These are phyloP conservation scores for Epichloe sibirici DNA, from an alignment of 2,329 filamentous ascomycete genomes.

Conservation along the genomic window DNA sequence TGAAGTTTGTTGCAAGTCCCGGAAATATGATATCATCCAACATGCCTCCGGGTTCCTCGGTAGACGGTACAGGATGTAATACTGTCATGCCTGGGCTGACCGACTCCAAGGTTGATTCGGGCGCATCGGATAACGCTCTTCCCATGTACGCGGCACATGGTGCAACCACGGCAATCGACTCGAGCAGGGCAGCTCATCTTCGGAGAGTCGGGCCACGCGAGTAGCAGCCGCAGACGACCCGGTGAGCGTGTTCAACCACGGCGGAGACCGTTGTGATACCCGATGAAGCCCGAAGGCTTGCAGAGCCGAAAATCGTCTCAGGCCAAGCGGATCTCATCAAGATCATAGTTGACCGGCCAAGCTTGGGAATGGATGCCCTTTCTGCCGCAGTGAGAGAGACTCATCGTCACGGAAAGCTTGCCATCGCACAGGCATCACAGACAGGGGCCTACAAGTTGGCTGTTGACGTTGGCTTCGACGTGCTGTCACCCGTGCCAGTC, in stretches of 20 bases:
- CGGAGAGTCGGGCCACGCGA: slow-evolving; percentile 7
- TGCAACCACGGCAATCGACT: slow-evolving; percentile 8
- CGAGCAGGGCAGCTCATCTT: slow-evolving; percentile 3
- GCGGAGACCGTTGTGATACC: neutral
- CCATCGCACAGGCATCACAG: slow-evolving; percentile 16
- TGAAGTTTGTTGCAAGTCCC: slow-evolving; percentile 5
- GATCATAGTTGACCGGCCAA: slow-evolving; percentile 11
- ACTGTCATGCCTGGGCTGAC: slow-evolving; percentile 9
- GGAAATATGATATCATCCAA: slow-evolving; percentile 4
- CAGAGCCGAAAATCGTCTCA: neutral
- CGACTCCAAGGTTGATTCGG: slow-evolving; percentile 7
- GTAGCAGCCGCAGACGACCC: neutral
- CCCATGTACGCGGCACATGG: slow-evolving; percentile 2
- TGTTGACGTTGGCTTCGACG: slow-evolving; percentile 16
- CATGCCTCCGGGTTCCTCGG: neutral
- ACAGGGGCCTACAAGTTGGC: slow-evolving; percentile 13
- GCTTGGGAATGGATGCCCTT: slow-evolving; percentile 13
- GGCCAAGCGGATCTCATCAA: slow-evolving; percentile 17
- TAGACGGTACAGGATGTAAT: slow-evolving; percentile 22
- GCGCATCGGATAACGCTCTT: neutral
- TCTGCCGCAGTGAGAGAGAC: slow-evolving; percentile 12
- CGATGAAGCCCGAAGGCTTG: slow-evolving; percentile 3
- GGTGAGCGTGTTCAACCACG: neutral
- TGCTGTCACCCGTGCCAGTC: slow-evolving; percentile 17
- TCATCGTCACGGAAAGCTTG: slow-evolving; percentile 13